These are phyloP conservation scores for Actinomucor elegans DNA, from an alignment of 371 early-diverging fungal genomes.

Conservation along the genomic window DNA sequence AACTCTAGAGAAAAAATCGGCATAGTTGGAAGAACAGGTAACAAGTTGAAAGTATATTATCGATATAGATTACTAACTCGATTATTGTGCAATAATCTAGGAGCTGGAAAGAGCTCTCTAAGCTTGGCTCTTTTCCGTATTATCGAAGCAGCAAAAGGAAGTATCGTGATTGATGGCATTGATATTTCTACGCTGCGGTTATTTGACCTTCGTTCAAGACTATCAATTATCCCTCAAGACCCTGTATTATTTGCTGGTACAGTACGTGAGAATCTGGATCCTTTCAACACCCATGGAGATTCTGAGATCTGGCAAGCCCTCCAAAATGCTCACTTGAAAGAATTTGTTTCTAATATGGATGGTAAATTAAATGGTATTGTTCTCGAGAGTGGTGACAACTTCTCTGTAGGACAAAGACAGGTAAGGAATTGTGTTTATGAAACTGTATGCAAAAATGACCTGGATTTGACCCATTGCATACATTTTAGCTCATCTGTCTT, in stretches of 20 bases:
- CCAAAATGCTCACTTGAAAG: conserved; percentile 69
- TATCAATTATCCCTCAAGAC: conserved; percentile 76
- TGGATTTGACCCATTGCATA: neutral
- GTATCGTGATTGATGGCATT: conserved; percentile 72
- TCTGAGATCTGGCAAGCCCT: conserved; percentile 84
- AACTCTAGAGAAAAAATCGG: conserved; percentile 79
- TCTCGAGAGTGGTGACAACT: conserved; percentile 77
- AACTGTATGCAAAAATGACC: neutral
- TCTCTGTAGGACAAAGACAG: conserved; percentile 84
- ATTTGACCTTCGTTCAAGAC: conserved; percentile 55
- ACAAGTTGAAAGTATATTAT: too few species aligned
- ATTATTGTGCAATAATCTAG: too few species aligned
- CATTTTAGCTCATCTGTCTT: conserved; percentile 65
- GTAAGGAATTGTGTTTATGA: neutral
- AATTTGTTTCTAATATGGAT: conserved; percentile 56
- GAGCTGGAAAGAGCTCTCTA: conserved; percentile 85
- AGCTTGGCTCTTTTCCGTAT: conserved; percentile 90
- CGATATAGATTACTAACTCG: too few species aligned
- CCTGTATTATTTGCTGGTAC: conserved; percentile 80
- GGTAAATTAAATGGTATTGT: conserved; percentile 68
- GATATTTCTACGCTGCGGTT: conserved; percentile 76
- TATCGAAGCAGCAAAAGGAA: conserved; percentile 75
- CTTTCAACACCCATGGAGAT: conserved; percentile 68
- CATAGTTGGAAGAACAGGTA: conserved; percentile 93
- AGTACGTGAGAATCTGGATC: conserved; percentile 76